A percentile compares a stretch with the other conserved stretches of the same genome.
Evolutionary conservation across 148 eudicot genomes (phyloP).

Genomic region (Cornus controversa): DNA sequence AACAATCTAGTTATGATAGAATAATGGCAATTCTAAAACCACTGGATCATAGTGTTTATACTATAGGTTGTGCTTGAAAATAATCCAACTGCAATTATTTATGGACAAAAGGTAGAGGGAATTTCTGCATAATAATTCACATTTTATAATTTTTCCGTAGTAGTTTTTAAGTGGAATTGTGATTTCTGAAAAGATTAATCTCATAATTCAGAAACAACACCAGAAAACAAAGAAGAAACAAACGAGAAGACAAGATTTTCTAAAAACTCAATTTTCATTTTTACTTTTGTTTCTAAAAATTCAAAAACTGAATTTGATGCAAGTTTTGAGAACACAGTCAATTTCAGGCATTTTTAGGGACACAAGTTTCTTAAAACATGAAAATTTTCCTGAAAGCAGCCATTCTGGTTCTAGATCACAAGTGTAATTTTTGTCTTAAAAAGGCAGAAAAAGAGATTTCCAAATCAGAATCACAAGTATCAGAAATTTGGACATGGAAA

Average conservation of each 20-base stretch:
- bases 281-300: neutral
- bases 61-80: neutral
- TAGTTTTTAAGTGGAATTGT: neutral
- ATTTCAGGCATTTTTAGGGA: neutral
- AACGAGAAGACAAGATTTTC: neutral
- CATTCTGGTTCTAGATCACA: no score
- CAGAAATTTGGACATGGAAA: neutral
- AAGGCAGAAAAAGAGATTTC: no score
- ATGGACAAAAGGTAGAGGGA: neutral
- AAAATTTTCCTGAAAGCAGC: no score
- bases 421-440: no score
- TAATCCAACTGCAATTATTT: neutral
- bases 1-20: conserved; percentile 3
- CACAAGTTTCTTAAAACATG: no score
- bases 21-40: neutral
- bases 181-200: neutral
- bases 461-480: no score
- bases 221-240: neutral
- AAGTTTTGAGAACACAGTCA: neutral
- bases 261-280: neutral
- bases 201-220: neutral
- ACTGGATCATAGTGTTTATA: neutral
- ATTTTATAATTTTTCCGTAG: neutral
- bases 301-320: neutral
- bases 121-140: neutral